Conservation (phyloP, 2,329 filamentous ascomycete species). For the Fusarium sp. region DNA sequence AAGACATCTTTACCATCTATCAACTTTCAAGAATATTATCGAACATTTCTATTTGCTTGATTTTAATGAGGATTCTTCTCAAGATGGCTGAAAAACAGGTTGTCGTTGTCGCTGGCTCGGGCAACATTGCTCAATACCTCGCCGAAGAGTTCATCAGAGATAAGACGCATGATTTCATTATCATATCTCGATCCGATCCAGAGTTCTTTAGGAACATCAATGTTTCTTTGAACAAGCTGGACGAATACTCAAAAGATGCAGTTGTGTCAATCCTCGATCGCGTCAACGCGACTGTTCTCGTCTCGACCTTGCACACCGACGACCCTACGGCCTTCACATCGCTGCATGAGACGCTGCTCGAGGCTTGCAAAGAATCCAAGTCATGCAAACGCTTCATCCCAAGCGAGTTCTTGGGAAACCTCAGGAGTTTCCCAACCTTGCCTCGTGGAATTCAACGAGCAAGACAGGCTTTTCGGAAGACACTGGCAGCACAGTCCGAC, state of each 20-base stretch:
- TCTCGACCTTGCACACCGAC: neutral
- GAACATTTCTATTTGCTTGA: neutral
- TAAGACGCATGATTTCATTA: neutral
- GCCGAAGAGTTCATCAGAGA: neutral
- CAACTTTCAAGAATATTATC: neutral
- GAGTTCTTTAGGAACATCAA: neutral
- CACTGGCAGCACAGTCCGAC: neutral
- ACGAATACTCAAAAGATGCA: neutral
- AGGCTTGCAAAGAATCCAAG: neutral
- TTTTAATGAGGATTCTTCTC: neutral
- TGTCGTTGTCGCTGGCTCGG: neutral
- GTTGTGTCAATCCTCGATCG: neutral
- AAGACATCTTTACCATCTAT: neutral
- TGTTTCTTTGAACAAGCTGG: neutral
- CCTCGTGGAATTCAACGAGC: neutral
- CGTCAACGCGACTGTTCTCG: neutral
- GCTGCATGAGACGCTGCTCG: neutral
- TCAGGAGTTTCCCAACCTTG: neutral
- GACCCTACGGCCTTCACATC: neutral
- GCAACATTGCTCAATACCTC: slow-evolving; percentile 1
- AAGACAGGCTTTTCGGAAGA: neutral
- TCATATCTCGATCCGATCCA: neutral
- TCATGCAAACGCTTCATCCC: neutral
- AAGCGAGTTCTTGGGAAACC: neutral
- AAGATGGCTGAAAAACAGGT: neutral